A percentile compares a stretch with the other conserved stretches of the same genome.
These are phyloP conservation scores for Xylariaceae sp. DNA, from an alignment of 2,329 filamentous ascomycete species.

Conservation along the genomic window DNA sequence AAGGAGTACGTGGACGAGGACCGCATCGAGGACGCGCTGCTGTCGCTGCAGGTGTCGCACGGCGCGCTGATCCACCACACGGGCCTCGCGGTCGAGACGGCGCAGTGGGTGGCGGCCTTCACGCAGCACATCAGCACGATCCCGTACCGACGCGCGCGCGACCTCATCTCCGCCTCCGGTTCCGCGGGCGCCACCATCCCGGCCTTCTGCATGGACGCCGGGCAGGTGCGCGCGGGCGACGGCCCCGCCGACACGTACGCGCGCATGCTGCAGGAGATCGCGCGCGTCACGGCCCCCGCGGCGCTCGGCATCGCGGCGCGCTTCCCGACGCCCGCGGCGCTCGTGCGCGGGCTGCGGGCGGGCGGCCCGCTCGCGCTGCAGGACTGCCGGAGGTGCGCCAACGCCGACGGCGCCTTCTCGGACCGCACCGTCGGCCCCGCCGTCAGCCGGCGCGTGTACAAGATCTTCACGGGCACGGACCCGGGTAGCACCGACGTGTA, in stretches of 20 bases:
- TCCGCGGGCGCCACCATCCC: conserved; percentile 40
- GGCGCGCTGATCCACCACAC: conserved; percentile 65
- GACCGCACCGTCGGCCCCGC: conserved; percentile 50
- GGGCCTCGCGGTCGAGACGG: conserved; percentile 50
- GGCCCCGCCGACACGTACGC: conserved; percentile 59
- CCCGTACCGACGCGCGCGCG: conserved; percentile 56
- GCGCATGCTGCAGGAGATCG: conserved; percentile 69
- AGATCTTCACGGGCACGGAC: conserved; percentile 52
- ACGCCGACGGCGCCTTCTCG: conserved; percentile 48
- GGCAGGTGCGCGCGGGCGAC: conserved; percentile 66
- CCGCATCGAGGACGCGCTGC: conserved; percentile 60
- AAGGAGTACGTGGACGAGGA: conserved; percentile 57
- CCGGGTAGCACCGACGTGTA: conserved; percentile 45
- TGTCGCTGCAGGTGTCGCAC: conserved; percentile 63
- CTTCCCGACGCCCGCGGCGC: conserved; percentile 48
- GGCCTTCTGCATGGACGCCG: conserved; percentile 71
- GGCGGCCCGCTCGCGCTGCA: conserved; percentile 56
- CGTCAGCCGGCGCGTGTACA: conserved; percentile 51
- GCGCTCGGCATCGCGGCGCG: conserved; percentile 60
- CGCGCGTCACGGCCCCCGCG: conserved; percentile 62
- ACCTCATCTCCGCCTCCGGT: no score
- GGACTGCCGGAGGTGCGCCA: conserved; percentile 49
- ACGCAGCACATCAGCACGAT: conserved; percentile 73
- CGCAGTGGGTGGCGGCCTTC: conserved; percentile 64
- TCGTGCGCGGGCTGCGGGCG: conserved; percentile 52